Percentiles rank a stretch among this genome's conserved stretches.
Evolutionary conservation across 805 yeast genomes (phyloP).

Genomic region (Candida chauliodis): DNA sequence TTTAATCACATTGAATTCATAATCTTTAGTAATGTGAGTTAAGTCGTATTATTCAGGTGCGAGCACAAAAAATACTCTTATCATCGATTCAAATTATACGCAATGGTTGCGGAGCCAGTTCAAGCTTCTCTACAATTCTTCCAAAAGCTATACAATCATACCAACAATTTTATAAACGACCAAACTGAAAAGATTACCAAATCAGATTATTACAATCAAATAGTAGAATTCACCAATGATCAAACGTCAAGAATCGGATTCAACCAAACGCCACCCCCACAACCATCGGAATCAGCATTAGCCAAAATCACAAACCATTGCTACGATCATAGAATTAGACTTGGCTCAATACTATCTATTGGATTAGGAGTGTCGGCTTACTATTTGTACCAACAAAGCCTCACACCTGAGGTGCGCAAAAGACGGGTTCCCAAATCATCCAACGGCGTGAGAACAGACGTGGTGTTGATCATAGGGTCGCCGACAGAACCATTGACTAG

Average conservation of each 20-base stretch:
- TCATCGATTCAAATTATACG: too few species aligned
- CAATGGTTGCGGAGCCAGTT: conserved; percentile 46
- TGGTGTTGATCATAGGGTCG: conserved; percentile 70
- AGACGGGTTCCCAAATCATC: conserved; percentile 60
- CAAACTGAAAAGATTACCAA: conserved; percentile 23
- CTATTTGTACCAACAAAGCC: background rate
- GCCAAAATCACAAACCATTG: background rate
- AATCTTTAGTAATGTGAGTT: too few species aligned
- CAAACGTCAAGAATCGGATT: conserved; percentile 6
- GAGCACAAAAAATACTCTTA: too few species aligned
- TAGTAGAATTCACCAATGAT: conserved; percentile 8
- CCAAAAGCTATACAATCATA: conserved; percentile 17
- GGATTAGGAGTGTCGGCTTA: conserved; percentile 20
- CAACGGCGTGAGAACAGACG: conserved; percentile 75
- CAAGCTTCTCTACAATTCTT: conserved; percentile 33
- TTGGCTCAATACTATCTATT: conserved; percentile 17
- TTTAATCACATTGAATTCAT: too few species aligned
- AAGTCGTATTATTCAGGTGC: too few species aligned
- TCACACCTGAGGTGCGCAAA: conserved; percentile 12
- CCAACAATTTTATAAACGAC: conserved; percentile 18
- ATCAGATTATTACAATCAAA: conserved; percentile 14
- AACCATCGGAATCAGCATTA: background rate
- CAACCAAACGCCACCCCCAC: conserved; percentile 4
- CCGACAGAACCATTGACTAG: conserved; percentile 73
- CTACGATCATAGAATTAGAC: background rate